Percentiles rank a stretch among this genome's conserved stretches.
phyloP scores from a whole-genome alignment of 2,329 filamentous ascomycete genomes.

The Dryadomyces quercus-mongolicae region DNA sequence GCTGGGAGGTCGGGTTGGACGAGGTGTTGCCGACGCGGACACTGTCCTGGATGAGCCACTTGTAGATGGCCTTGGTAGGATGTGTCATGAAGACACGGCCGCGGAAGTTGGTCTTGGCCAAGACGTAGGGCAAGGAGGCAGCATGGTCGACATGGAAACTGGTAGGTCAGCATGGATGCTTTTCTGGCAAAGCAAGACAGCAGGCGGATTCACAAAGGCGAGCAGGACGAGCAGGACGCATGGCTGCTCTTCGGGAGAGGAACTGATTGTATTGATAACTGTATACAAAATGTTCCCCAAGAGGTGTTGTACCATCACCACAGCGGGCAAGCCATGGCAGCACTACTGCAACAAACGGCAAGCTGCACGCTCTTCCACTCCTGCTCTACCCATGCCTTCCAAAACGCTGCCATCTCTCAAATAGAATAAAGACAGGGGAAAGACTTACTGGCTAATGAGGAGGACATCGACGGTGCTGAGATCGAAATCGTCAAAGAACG shows the following conservation, averaged over 20 bases:
- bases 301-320: neutral
- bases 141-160: constrained; percentile 99
- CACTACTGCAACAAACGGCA: constrained; percentile 3
- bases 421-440: neutral
- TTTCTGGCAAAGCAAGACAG: constrained; percentile 7
- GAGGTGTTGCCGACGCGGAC: constrained; percentile 73
- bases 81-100: constrained; percentile 98
- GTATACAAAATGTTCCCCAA: constrained; percentile 13
- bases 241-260: neutral
- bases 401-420: too few relatives aligned
- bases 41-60: constrained; percentile 97
- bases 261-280: constrained; percentile 18
- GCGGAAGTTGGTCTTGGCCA: constrained; percentile 95
- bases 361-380: neutral
- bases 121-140: constrained; percentile 93
- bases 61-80: constrained; percentile 98
- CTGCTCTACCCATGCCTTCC: neutral
- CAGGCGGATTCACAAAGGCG: neutral
- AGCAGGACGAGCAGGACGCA: neutral
- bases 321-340: neutral
- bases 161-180: constrained; percentile 6
- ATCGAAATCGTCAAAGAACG: constrained; percentile 98
- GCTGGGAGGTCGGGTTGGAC: constrained; percentile 51
- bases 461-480: constrained; percentile 94
- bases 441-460: constrained; percentile 95